Evolutionary conservation across 1,284 basidiomycete genomes (phyloP), one percentile per base, ranked within the genome.

Genomic region (Leccinum griseonigrum): DNA sequence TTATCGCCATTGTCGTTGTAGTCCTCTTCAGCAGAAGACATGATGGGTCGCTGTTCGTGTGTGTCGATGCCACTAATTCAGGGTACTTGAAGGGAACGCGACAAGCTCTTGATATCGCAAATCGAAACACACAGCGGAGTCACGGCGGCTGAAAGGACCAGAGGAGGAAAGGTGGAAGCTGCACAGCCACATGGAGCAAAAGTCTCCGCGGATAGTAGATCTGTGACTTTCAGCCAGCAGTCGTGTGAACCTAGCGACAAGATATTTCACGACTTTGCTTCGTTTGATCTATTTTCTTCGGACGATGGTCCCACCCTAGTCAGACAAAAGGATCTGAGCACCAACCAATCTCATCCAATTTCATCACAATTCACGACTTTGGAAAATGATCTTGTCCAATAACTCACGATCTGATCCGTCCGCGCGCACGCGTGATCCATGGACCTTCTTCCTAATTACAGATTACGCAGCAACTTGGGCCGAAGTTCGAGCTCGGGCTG

Each of bases 1-100:
- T 59, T 13, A 52, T 52, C 1, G 14, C 26, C 26, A 29, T 75
- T 79, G 11, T 79, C 78, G 62, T 77, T 75, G 66, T 71, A 72
- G 51, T 83, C 81, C 57, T 83, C 78, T 60, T 83, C 81, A 4
- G 74, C 46, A 9, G 46, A 50, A 26, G 46, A 50, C 46, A 50
- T 50, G 46, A 50, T 50, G 46, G 0, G n/a, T 46, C 11, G 40
- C 14, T 43, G n/a, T 43, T 22, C n/a, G 46, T n/a, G 40, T 43
- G 43, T 48, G 43, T 46, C 43, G 43, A n/a, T 46, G 0, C 10
- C 14, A 22, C 26, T 48, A 13, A 48, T 48, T 26, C 46, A 48
- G 7, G 46, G 46, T 46, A 46, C 46, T 48, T 40, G 16, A n/a
- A 40, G n/a, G 16, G 40, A 40, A 40, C n/a, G 18, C 22, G 22